Evolutionary conservation across 805 yeast species (phyloP).

Genomic region (Nakazawaea siamensis): DNA sequence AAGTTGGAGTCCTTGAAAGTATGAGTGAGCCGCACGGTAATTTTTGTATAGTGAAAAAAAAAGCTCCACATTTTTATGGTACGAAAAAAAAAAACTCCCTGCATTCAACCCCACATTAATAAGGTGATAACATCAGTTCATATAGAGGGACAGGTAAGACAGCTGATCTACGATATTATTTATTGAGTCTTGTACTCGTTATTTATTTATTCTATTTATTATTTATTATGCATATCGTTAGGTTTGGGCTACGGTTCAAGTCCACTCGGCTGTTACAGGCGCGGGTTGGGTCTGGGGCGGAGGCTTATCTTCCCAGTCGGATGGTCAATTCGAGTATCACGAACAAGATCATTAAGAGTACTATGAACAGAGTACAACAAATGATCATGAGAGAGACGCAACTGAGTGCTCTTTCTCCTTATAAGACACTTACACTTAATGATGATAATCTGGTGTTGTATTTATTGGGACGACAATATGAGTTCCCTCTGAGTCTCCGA

Average conservation of each 20-base stretch:
- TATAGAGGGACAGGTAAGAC: too few species aligned
- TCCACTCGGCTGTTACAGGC: neutral
- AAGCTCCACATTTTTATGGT: too few species aligned
- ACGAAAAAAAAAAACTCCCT: too few species aligned
- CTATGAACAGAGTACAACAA: constrained; percentile 5
- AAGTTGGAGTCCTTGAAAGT: constrained; percentile 41
- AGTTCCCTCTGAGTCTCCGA: neutral
- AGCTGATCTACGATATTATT: neutral
- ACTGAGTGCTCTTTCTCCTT: neutral
- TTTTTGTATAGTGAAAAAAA: too few species aligned
- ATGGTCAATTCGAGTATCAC: neutral
- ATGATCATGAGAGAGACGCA: constrained; percentile 1
- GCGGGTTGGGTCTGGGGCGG: neutral
- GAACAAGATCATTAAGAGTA: constrained; percentile 3
- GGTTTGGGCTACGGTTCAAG: neutral
- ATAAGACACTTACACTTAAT: neutral
- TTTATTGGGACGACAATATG: neutral
- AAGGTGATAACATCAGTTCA: too few species aligned
- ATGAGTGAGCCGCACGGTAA: too few species aligned
- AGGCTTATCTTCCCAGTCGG: too few species aligned
- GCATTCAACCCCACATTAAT: too few species aligned
- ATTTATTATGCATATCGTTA: neutral
- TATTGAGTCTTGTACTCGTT: neutral
- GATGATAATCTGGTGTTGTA: neutral
- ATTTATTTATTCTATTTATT: neutral